These are phyloP conservation scores for Aspergillus sp. DNA, from an alignment of 2,329 filamentous ascomycete species.

Conservation along the genomic window DNA sequence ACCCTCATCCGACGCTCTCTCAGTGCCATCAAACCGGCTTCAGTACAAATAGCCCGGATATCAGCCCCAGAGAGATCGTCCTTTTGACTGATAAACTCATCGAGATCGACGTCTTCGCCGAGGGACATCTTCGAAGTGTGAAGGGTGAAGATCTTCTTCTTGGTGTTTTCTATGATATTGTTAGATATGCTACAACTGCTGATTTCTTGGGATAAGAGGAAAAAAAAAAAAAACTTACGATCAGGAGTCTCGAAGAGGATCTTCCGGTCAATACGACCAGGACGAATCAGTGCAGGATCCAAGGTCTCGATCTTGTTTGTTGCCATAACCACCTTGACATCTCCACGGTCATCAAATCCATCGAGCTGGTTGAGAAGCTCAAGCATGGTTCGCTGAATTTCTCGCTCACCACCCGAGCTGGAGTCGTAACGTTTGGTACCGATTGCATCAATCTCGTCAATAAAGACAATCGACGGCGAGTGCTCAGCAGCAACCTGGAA, in stretches of 20 bases:
- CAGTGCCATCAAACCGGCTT: conserved; percentile 88
- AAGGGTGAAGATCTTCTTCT: conserved; percentile 95
- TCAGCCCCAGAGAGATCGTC: conserved; percentile 95
- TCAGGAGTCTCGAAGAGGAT: conserved; percentile 72
- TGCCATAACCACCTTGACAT: conserved; percentile 99
- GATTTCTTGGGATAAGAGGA: too few relatives aligned
- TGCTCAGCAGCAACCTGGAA: conserved; percentile 89
- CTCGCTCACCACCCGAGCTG: conserved; percentile 90
- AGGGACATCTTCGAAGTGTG: conserved; percentile 99
- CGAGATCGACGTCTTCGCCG: conserved; percentile 91
- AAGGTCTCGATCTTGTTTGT: conserved; percentile 99
- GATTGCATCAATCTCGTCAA: conserved; percentile 98
- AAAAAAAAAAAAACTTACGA: conserved; percentile 39
- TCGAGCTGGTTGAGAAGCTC: conserved; percentile 97
- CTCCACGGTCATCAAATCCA: conserved; percentile 95
- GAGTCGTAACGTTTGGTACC: conserved; percentile 98
- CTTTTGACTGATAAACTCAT: conserved; percentile 98
- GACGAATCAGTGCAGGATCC: conserved; percentile 90
- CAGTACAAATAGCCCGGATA: conserved; percentile 98
- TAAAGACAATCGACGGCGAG: conserved; percentile 94
- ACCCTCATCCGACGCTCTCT: conserved; percentile 95
- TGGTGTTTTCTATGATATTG: conserved; percentile 60
- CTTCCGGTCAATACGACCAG: conserved; percentile 96
- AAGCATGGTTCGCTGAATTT: conserved; percentile 97
- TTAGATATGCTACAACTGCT: conserved; percentile 19